phyloP scores from a whole-genome alignment of 352 stramenopile species.

The Phytophthora sp. region DNA sequence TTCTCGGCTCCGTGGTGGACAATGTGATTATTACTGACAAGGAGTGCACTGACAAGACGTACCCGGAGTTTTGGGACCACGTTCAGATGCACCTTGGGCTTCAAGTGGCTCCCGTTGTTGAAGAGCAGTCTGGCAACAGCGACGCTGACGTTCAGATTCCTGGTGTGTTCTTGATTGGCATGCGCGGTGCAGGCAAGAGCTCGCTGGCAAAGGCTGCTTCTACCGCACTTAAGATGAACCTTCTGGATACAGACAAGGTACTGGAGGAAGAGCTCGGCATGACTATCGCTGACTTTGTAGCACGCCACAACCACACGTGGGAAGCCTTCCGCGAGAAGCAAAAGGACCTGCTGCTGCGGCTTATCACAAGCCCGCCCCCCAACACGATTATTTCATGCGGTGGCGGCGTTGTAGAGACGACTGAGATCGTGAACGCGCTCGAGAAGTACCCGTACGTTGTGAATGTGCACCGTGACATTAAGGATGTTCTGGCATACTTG shows the following conservation, averaged over 20 bases:
- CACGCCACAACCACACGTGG: conserved; percentile 66
- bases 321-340: conserved; percentile 78
- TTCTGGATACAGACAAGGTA: conserved; percentile 83
- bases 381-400: conserved; percentile 85
- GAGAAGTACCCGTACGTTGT: conserved; percentile 73
- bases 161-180: conserved; percentile 85
- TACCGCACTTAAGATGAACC: conserved; percentile 47
- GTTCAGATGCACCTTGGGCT: conserved; percentile 69
- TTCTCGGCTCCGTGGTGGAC: conserved; percentile 89
- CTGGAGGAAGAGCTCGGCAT: conserved; percentile 72
- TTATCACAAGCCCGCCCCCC: conserved; percentile 60
- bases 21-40: conserved; percentile 97
- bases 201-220: conserved; percentile 71
- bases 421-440: conserved; percentile 64
- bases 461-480: conserved; percentile 70
- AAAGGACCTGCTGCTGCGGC: conserved; percentile 58
- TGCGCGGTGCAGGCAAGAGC: conserved; percentile 88
- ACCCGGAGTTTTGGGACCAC: conserved; percentile 96
- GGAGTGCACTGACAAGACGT: conserved; percentile 98
- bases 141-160: conserved; percentile 27
- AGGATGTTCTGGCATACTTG: conserved; percentile 74
- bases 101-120: conserved; percentile 53
- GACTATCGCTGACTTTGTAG: conserved; percentile 75
- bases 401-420: conserved; percentile 83
- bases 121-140: conserved; percentile 15